Conservation (phyloP, 2,329 filamentous ascomycete genomes). For the Ceratocystis diversiconidia region DNA sequence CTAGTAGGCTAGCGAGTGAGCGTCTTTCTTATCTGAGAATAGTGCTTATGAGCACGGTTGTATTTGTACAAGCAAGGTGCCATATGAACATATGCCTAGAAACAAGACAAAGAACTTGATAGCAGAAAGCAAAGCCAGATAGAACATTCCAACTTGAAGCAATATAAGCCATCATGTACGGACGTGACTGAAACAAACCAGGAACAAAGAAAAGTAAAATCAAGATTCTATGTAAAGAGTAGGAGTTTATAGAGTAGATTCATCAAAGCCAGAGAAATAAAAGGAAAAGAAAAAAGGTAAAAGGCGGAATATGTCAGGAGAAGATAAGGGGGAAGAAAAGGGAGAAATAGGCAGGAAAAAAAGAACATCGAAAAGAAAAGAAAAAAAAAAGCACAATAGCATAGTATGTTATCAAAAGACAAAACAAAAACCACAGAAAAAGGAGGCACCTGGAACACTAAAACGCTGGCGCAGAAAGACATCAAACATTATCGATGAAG, state of each 20-base stretch:
- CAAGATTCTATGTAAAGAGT: not conserved
- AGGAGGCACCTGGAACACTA: not conserved
- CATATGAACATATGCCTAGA: not conserved
- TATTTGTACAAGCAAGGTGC: not conserved
- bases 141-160: not conserved
- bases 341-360: not conserved
- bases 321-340: not conserved
- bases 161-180: not conserved
- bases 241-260: not conserved
- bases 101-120: not conserved
- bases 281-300: not conserved
- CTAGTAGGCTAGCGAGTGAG: not conserved
- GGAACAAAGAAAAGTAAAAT: slow-evolving; percentile 1
- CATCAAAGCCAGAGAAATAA: not conserved
- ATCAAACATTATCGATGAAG: not conserved
- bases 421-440: not conserved
- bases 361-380: not conserved
- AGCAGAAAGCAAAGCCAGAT: not conserved
- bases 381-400: not conserved
- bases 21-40: not conserved
- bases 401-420: not conserved
- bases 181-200: not conserved
- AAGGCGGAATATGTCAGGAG: no score
- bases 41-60: not conserved
- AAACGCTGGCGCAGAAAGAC: slow-evolving; percentile 2